Evolutionary conservation across 331 rosid genomes (phyloP).

Genomic region (Erythrophleum ivorense): DNA sequence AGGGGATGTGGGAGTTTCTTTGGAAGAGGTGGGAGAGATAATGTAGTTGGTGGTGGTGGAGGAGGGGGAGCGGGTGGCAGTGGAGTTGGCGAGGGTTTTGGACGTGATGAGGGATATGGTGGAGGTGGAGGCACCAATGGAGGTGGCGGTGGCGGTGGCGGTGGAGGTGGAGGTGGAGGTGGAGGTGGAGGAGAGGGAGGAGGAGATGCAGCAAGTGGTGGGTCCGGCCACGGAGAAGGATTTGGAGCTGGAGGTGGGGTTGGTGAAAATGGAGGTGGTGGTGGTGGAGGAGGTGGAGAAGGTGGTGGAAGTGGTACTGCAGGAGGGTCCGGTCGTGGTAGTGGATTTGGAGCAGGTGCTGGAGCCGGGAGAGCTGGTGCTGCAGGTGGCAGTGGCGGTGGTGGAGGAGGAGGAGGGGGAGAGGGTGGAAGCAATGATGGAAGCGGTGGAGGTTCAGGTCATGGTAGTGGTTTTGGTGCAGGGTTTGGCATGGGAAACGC

Average conservation of each 20-base stretch:
- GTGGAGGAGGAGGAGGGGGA: slow-evolving; percentile 34
- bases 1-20: slow-evolving; percentile 57
- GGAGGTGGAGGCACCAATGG: slow-evolving; percentile 21
- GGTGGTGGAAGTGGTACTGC: neutral
- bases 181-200: neutral
- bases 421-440: neutral
- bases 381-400: slow-evolving; percentile 36
- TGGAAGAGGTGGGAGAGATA: slow-evolving; percentile 34
- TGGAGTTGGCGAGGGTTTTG: neutral
- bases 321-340: slow-evolving; percentile 32
- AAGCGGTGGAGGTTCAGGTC: slow-evolving; percentile 36
- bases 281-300: too few relatives aligned
- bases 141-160: slow-evolving; percentile 13
- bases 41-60: neutral
- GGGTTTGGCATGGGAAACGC: slow-evolving; percentile 33
- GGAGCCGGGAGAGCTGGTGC: neutral
- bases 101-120: slow-evolving; percentile 33
- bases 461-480: slow-evolving; percentile 43
- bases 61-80: slow-evolving; percentile 17
- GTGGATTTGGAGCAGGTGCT: slow-evolving; percentile 38
- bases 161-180: too few relatives aligned
- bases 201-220: slow-evolving; percentile 22
- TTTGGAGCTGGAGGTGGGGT: slow-evolving; percentile 38
- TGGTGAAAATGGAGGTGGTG: slow-evolving; percentile 27
- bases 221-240: slow-evolving; percentile 43